A percentile compares a stretch with the other conserved stretches of the same genome.
Conservation (phyloP, 257 asterid genomes). For the Leonotis leonurus region DNA sequence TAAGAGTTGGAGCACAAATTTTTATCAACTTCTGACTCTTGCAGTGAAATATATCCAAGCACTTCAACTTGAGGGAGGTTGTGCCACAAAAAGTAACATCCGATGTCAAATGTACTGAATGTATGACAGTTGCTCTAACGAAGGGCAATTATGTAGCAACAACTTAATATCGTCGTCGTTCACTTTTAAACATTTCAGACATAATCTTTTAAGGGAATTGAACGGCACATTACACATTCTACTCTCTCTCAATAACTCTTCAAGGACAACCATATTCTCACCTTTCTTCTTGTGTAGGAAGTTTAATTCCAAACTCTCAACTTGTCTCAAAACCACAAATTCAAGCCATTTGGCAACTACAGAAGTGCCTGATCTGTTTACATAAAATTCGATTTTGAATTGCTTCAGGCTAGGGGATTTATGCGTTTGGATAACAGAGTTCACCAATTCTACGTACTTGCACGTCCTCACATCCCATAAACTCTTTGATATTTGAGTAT, state of each 20-base stretch:
- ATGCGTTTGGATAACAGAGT: too few species aligned
- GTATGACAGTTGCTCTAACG: background rate
- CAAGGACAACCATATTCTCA: background rate
- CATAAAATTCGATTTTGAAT: background rate
- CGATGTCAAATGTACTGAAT: too few species aligned
- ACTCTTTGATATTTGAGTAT: too few species aligned
- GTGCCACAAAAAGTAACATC: too few species aligned
- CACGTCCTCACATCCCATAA: background rate
- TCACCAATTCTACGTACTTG: background rate
- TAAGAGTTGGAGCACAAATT: too few species aligned
- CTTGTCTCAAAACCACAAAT: background rate
- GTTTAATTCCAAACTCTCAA: background rate
- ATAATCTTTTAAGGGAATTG: background rate
- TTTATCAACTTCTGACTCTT: too few species aligned
- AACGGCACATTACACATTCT: background rate
- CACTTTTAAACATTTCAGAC: background rate
- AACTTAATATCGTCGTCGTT: conserved; percentile 1
- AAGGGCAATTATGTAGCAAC: background rate
- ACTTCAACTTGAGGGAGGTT: too few species aligned
- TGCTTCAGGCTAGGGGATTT: too few species aligned
- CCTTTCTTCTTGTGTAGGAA: background rate
- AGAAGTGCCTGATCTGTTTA: background rate
- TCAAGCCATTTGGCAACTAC: background rate
- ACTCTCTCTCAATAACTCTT: background rate
- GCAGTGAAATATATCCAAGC: too few species aligned